Evolutionary conservation across 805 yeast species (phyloP), one percentile per base, ranked within the genome.

Genomic region (Phaffomyces antillensis): DNA sequence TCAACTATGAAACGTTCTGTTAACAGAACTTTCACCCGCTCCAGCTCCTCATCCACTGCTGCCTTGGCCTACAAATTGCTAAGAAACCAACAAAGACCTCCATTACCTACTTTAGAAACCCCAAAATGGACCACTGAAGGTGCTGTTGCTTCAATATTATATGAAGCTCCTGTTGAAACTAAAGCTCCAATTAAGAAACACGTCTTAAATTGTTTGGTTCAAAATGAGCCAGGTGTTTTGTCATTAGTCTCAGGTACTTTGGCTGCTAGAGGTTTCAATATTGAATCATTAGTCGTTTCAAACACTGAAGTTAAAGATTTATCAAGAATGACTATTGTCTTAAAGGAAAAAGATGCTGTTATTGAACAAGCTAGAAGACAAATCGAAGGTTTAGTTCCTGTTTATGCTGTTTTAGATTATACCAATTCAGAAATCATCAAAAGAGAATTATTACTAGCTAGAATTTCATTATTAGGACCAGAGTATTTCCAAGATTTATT

Each of bases 291-390:
- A 52, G 96, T 93, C 47, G 99, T 93, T 39, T 91, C 96, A 64
- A 86, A 83, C 71, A 93, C 99, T 35, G 98, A 91, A 65, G 97
- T 93, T 48, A 81, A 83, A 66, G 97, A 93, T 62, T 75, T 93
- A 55, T 86, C 96, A 28, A 78, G 99, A 64, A 93, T 93, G 99
- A 93, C 99, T 8, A 87, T 93, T 56, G 96, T 88, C 11, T 72
- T 93, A 58, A 83, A 81, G 46, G 99, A 98, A 50, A 95, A 88
- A 65, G 96, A 91, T 60, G 96, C 93, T 24, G 89, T 93, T 42
- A 84, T 93, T 53, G 99, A 93, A 66, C 99, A 93, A 72, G 98
- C 97, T 2, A 80, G 99, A 67, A 83, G 97, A 67, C 99, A 93
- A 67, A 85, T 93, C 50, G 99, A 93, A 70, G 97, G 93, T 60